A percentile compares a stretch with the other conserved stretches of the same genome.
Evolutionary conservation across 805 yeast genomes (phyloP).

Genomic region (Kodamaea sagamina): DNA sequence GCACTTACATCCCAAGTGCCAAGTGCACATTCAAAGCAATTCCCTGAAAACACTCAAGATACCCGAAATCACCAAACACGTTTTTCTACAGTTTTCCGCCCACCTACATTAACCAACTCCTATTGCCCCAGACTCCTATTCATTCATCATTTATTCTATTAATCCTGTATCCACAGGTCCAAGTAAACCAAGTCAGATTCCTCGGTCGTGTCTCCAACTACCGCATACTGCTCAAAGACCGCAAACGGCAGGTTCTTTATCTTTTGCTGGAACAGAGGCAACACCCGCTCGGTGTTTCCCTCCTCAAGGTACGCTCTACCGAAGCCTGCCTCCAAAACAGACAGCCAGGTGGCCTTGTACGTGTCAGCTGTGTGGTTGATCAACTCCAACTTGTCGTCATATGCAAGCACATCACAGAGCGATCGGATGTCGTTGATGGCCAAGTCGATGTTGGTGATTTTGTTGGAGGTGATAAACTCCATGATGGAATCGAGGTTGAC

Average conservation of each 20-base stretch:
- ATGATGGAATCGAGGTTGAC: conserved; percentile 75
- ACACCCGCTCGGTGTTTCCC: conserved; percentile 14
- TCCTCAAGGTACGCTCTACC: conserved; percentile 36
- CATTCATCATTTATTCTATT: not conserved
- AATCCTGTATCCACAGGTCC: conserved; percentile 47
- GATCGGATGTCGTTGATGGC: conserved; percentile 72
- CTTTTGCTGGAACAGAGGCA: conserved; percentile 9
- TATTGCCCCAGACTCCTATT: not conserved
- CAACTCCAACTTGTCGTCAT: conserved; percentile 81
- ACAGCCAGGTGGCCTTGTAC: conserved; percentile 82
- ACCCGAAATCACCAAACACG: too few species aligned
- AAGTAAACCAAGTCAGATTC: conserved; percentile 46
- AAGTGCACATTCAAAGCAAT: too few species aligned
- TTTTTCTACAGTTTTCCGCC: too few species aligned
- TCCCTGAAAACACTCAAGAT: too few species aligned
- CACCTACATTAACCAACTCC: not conserved
- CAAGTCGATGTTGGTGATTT: conserved; percentile 81
- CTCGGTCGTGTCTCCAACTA: conserved; percentile 36
- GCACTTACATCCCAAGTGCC: too few species aligned
- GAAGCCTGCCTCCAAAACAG: conserved; percentile 70
- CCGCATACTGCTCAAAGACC: conserved; percentile 45
- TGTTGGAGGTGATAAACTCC: conserved; percentile 68
- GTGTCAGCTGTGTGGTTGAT: conserved; percentile 54
- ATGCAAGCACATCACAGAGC: conserved; percentile 82
- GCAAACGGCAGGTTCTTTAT: conserved; percentile 30